These are phyloP conservation scores for Populus deltoides DNA, from an alignment of 345 rosid species.

Conservation along the genomic window DNA sequence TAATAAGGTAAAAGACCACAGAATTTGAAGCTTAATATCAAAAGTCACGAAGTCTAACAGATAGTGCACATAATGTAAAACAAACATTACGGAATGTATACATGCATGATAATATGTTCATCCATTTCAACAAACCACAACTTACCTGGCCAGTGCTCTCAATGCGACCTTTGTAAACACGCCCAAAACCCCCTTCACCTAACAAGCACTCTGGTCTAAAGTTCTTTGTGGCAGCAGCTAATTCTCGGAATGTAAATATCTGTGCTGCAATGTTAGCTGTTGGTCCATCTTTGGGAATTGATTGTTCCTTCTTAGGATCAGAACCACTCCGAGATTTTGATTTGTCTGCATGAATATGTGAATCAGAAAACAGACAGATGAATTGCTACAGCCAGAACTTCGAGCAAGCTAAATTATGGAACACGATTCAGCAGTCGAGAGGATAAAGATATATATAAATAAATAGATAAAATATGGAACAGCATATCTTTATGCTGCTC, in stretches of 20 bases:
- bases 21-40: neutral
- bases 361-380: neutral
- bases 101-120: neutral
- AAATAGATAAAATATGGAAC: neutral
- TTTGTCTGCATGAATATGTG: slow-evolving; percentile 49
- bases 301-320: slow-evolving; percentile 69
- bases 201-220: slow-evolving; percentile 74
- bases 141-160: slow-evolving; percentile 90
- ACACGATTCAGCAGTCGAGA: neutral
- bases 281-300: slow-evolving; percentile 66
- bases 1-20: neutral
- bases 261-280: slow-evolving; percentile 81
- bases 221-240: slow-evolving; percentile 81
- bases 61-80: neutral
- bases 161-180: slow-evolving; percentile 84
- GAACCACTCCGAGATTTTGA: slow-evolving; percentile 62
- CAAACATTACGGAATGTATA: neutral
- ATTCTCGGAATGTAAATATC: slow-evolving; percentile 86
- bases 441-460: neutral
- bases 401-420: neutral
- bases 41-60: neutral
- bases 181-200: slow-evolving; percentile 98
- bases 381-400: neutral
- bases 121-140: slow-evolving; percentile 7
- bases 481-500: neutral